Conservation (phyloP, 495 filamentous ascomycete species). For the Pseudevernia furfuracea region DNA sequence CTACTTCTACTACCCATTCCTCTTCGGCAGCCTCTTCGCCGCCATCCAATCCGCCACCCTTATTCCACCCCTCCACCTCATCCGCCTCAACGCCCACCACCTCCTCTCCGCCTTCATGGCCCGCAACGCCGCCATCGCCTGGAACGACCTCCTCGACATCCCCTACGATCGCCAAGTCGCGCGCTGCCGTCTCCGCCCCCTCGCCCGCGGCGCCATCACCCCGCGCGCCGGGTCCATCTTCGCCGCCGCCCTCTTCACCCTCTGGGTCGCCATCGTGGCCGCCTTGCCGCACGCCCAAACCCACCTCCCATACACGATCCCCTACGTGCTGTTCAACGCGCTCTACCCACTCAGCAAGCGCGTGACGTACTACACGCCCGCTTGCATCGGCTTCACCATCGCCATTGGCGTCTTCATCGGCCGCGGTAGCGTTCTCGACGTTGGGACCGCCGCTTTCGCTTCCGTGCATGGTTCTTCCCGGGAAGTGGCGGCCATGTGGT, state of each 20-base stretch:
- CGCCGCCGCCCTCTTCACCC: background rate
- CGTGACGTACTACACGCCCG: background rate
- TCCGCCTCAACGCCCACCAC: background rate
- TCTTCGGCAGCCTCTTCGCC: slow-evolving; percentile 6
- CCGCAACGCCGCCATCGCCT: slow-evolving; percentile 2
- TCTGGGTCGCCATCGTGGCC: background rate
- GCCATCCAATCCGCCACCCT: background rate
- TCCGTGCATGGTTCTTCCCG: background rate
- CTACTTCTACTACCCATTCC: slow-evolving; percentile 1
- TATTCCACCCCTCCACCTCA: background rate
- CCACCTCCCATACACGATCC: background rate
- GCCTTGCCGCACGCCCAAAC: background rate
- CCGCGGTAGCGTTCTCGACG: background rate
- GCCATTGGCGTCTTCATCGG: slow-evolving; percentile 2
- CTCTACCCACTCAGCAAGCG: slow-evolving; percentile 9
- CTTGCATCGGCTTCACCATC: background rate
- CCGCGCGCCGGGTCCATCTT: background rate
- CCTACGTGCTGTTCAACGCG: background rate
- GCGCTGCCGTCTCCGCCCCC: background rate
- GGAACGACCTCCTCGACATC: slow-evolving; percentile 4
- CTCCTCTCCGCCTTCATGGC: background rate
- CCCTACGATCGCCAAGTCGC: background rate
- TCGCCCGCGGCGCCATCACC: background rate
- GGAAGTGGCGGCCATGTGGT: background rate
- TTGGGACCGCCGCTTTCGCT: background rate